phyloP scores from a whole-genome alignment of 2,329 filamentous ascomycete genomes.

The Aspergillus pseudoglaucus region DNA sequence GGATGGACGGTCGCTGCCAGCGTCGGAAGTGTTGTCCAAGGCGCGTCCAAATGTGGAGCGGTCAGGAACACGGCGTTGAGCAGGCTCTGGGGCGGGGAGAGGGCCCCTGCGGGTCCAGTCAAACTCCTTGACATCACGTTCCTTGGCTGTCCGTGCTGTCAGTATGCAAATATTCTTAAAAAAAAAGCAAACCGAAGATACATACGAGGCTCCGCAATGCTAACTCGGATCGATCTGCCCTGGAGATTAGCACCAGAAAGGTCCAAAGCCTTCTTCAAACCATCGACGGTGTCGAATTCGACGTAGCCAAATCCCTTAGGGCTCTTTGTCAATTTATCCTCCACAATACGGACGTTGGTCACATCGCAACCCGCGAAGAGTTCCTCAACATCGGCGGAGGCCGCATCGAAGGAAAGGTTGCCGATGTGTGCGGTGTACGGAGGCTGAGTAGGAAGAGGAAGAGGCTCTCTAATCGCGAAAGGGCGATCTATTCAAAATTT shows the following conservation, averaged over 20 bases:
- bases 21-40: conserved; percentile 50
- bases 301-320: conserved; percentile 98
- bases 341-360: conserved; percentile 88
- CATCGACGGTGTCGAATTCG: conserved; percentile 81
- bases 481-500: conserved; percentile 26
- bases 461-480: conserved; percentile 54
- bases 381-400: conserved; percentile 70
- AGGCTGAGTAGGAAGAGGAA: conserved; percentile 83
- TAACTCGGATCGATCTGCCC: conserved; percentile 84
- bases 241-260: conserved; percentile 78
- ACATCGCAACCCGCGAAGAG: conserved; percentile 83
- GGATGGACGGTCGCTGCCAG: conserved; percentile 58
- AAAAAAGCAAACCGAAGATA: conserved; percentile 3
- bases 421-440: conserved; percentile 94
- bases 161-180: conserved; percentile 14
- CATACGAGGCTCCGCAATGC: conserved; percentile 92
- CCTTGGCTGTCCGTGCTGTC: conserved; percentile 63
- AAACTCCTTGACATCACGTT: conserved; percentile 73
- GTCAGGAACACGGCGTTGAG: conserved; percentile 48
- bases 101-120: conserved; percentile 95
- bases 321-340: conserved; percentile 87
- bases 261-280: conserved; percentile 81
- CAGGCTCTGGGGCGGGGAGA: conserved; percentile 61
- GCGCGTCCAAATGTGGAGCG: conserved; percentile 50
- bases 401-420: conserved; percentile 93